Base-by-base conservation (phyloP, 2,329 filamentous ascomycete genomes). In the Colletotrichum australisinense region DNA sequence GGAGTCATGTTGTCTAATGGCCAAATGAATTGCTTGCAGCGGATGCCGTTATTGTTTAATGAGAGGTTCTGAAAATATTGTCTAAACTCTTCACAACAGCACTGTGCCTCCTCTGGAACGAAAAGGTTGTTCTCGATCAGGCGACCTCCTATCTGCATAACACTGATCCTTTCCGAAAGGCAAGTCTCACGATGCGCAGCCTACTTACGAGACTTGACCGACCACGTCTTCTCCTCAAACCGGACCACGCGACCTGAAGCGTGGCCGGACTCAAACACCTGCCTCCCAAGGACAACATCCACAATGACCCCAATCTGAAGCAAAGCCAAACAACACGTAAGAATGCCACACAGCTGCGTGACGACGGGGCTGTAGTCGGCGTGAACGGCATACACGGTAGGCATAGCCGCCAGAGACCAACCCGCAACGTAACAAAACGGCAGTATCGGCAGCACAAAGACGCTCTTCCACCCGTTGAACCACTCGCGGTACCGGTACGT, bases 391-490 rank as follows among this genome's bases (percentile, higher is more conserved):
- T 69, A 69, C 3, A 65, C 42, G 1, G 67, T 69, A 19, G 67
- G 67, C 38, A 65, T 42, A 19, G 59, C 67, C 11, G 60, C 38
- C 0, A 69, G 53, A 3, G 42, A 30, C 22, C 30, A 49, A n/a
- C 58, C 32, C 0, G 58, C 60, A 26, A 64, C 24, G 2, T 65
- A 69, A 53, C 60, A 65, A 28, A 69, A 26, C 24, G 59, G 60
- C 53, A 69, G 6, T 5, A 59, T 64, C 11, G 60, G 49, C 24
- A 32, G 52, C 1, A 65, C 7, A 4, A 65, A 65, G 1, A 30
- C 14, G 28, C 67, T 53, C 26, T 32, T 57, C 60, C 67, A 69
- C 5, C 67, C 67, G 5, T 57, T 42, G n/a, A 69, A 55, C 58
- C 30, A 24, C 12, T 55, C 22, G 22, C 66, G 66, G 26, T 69